phyloP scores from a whole-genome alignment of 441 rosid genomes.

The Populus hybrid region DNA sequence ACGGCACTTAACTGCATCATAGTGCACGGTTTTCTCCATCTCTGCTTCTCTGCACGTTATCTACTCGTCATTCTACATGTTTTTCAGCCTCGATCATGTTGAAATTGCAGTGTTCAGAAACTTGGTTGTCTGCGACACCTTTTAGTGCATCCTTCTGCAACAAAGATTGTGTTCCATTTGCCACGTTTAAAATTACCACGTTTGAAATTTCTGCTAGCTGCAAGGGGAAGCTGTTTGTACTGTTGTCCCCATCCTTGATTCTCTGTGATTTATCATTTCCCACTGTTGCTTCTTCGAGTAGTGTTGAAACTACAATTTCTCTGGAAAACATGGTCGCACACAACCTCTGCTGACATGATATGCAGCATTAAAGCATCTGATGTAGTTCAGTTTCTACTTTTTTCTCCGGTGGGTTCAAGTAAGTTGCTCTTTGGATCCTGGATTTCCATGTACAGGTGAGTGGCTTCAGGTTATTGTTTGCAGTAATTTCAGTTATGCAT shows the following conservation, averaged over 20 bases:
- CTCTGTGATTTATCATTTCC: conserved; percentile 20
- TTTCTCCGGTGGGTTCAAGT: conserved; percentile 1
- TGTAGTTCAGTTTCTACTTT: conserved; percentile 7
- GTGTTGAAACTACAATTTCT: conserved; percentile 18
- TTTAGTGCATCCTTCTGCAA: conserved; percentile 30
- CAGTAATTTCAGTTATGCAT: not conserved
- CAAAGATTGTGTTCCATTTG: conserved; percentile 26
- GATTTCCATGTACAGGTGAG: not conserved
- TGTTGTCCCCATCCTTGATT: conserved; percentile 22
- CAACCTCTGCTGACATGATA: not conserved
- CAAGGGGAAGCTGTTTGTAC: conserved; percentile 28
- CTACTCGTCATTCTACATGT: conserved; percentile 35
- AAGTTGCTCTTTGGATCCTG: not conserved
- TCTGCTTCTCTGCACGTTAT: conserved; percentile 48
- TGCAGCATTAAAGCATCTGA: conserved; percentile 9
- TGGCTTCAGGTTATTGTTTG: not conserved
- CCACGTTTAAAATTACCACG: not conserved
- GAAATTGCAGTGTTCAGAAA: conserved; percentile 23
- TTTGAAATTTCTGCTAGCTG: conserved; percentile 20
- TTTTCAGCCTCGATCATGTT: conserved; percentile 31
- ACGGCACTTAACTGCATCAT: conserved; percentile 61
- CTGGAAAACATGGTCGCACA: not conserved
- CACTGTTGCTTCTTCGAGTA: conserved; percentile 18
- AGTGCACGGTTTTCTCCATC: conserved; percentile 46
- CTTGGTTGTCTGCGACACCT: conserved; percentile 20